These are phyloP conservation scores for Reutealis trisperma DNA, from an alignment of 345 rosid genomes.

Conservation along the genomic window DNA sequence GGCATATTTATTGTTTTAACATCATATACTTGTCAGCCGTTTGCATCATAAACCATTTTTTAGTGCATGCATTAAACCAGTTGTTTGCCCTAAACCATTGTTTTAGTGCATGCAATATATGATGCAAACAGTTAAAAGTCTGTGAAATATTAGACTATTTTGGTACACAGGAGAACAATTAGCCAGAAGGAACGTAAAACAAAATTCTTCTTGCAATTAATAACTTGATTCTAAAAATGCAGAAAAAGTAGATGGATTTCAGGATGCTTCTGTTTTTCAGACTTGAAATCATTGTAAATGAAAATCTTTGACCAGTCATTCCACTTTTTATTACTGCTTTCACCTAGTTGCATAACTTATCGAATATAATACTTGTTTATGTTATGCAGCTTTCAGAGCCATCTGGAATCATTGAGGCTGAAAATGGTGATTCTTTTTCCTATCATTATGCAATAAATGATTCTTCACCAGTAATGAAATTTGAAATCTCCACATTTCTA, in stretches of 20 bases:
- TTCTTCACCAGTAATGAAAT: neutral
- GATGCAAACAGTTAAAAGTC: no score
- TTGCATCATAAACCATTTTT: no score
- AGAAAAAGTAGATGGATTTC: neutral
- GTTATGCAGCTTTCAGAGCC: constrained; percentile 88
- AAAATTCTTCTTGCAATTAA: neutral
- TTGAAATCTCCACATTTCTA: neutral
- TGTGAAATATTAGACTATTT: neutral
- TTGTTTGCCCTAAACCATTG: no score
- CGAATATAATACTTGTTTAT: constrained; percentile 12
- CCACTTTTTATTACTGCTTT: constrained; percentile 2
- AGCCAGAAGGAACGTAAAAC: neutral
- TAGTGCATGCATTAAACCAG: no score
- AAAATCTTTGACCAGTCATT: neutral
- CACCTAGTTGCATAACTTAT: constrained; percentile 14
- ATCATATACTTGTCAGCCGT: neutral
- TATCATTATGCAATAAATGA: neutral
- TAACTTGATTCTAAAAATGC: neutral
- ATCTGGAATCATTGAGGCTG: constrained; percentile 74
- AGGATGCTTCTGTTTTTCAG: constrained; percentile 1
- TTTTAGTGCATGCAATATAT: no score
- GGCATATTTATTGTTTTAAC: neutral
- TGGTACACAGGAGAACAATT: neutral
- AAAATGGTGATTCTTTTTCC: constrained; percentile 55
- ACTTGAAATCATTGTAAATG: neutral